Percentiles rank a stretch among this genome's conserved stretches.
Conservation (phyloP, 106 monocot species). For the Ottelia alismoides region DNA sequence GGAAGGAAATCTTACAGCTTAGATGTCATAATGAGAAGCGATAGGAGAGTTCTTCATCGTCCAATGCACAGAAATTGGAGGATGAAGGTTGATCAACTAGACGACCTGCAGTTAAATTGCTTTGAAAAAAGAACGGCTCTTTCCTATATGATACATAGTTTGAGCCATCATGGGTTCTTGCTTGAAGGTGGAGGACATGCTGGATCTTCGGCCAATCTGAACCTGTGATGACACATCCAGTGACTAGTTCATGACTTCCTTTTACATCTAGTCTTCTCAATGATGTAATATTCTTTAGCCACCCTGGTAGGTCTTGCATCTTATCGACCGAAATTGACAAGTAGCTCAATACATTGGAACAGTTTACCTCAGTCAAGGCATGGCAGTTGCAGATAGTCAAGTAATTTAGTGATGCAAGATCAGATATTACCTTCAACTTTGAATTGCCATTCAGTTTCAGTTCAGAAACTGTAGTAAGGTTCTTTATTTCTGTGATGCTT, state of each 20-base stretch:
- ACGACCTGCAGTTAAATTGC: slow-evolving; percentile 1
- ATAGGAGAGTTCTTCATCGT: background rate
- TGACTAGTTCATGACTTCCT: background rate
- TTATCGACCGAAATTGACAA: background rate
- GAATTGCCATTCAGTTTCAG: background rate
- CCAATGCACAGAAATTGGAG: background rate
- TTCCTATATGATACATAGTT: slow-evolving; percentile 9
- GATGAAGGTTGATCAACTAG: background rate
- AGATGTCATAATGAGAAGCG: background rate
- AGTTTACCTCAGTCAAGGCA: background rate
- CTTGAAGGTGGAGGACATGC: background rate
- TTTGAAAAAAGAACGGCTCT: background rate
- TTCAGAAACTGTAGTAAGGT: background rate
- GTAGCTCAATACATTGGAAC: background rate
- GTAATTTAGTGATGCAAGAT: slow-evolving; percentile 3
- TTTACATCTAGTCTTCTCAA: background rate
- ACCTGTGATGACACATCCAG: background rate
- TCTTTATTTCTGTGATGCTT: background rate
- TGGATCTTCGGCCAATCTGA: slow-evolving; percentile 1
- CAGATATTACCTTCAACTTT: background rate
- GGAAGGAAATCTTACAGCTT: background rate
- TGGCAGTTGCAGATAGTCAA: slow-evolving; percentile 3
- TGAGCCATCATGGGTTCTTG: slow-evolving; percentile 1
- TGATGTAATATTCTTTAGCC: slow-evolving; percentile 3
- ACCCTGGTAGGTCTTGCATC: background rate